Percentiles rank a stretch among this genome's conserved stretches.
These are phyloP conservation scores for Auxenochlorella pyrenoidosa DNA, from an alignment of 139 green algal species.

Conservation along the genomic window DNA sequence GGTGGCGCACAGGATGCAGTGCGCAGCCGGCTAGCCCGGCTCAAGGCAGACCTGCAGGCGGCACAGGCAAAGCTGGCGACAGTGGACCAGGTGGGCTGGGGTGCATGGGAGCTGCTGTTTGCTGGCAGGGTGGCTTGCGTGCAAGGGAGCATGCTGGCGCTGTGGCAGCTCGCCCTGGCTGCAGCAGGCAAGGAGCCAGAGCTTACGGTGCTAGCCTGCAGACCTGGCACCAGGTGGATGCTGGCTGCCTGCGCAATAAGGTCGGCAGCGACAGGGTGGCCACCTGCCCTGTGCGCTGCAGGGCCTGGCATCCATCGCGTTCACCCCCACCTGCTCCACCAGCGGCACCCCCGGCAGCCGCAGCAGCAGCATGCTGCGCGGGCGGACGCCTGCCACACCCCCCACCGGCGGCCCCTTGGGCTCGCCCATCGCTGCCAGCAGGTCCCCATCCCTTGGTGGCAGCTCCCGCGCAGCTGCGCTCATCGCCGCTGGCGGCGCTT, in stretches of 20 bases:
- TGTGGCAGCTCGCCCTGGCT: background rate
- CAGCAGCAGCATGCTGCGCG: slow-evolving; percentile 1
- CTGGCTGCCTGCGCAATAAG: background rate
- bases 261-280: background rate
- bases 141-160: background rate
- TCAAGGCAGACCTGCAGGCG: slow-evolving; percentile 48
- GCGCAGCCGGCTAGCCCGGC: slow-evolving; percentile 32
- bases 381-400: background rate
- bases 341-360: slow-evolving; percentile 22
- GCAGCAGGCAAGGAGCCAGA: background rate
- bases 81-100: slow-evolving; percentile 41
- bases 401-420: background rate
- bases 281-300: background rate
- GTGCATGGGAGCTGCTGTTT: background rate
- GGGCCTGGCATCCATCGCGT: slow-evolving; percentile 39
- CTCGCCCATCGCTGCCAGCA: background rate
- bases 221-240: background rate
- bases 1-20: slow-evolving; percentile 37
- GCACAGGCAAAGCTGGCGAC: slow-evolving; percentile 40
- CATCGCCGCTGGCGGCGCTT: background rate
- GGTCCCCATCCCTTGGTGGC: background rate
- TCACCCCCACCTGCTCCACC: slow-evolving; percentile 33
- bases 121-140: background rate
- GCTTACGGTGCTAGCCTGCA: background rate
- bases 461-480: slow-evolving; percentile 16